These are phyloP conservation scores for Domatiomyces catenatus DNA, from an alignment of 2,329 filamentous ascomycete genomes.

Conservation along the genomic window DNA sequence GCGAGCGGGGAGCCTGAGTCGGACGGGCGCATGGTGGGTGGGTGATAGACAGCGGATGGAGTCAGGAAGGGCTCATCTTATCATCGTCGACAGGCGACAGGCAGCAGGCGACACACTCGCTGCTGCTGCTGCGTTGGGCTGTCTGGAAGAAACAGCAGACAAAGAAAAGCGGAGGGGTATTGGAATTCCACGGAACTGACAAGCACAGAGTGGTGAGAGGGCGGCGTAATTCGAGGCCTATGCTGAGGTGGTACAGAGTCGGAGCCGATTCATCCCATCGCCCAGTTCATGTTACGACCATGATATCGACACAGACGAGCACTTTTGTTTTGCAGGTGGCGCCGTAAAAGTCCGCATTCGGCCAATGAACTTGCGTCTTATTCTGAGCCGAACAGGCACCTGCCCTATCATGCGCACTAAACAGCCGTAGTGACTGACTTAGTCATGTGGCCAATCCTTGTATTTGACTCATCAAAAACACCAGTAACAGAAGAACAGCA, in stretches of 20 bases:
- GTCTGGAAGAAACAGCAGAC: neutral
- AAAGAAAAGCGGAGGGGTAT: neutral
- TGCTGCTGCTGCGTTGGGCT: neutral
- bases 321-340: neutral
- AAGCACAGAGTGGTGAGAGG: neutral
- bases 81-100: too few species aligned
- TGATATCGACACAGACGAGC: neutral
- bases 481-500: too few species aligned
- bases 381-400: neutral
- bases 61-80: neutral
- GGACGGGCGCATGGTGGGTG: constrained; percentile 13
- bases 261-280: neutral
- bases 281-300: neutral
- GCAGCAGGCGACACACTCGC: neutral
- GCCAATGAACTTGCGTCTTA: neutral
- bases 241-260: neutral
- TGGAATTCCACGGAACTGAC: neutral
- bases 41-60: neutral
- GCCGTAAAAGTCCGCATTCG: neutral
- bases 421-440: neutral
- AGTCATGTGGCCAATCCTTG: neutral
- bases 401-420: neutral
- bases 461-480: too few species aligned
- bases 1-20: constrained; percentile 19
- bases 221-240: neutral